Conservation (phyloP, 495 filamentous ascomycete species). For the Hyaloscypha finlandica region DNA sequence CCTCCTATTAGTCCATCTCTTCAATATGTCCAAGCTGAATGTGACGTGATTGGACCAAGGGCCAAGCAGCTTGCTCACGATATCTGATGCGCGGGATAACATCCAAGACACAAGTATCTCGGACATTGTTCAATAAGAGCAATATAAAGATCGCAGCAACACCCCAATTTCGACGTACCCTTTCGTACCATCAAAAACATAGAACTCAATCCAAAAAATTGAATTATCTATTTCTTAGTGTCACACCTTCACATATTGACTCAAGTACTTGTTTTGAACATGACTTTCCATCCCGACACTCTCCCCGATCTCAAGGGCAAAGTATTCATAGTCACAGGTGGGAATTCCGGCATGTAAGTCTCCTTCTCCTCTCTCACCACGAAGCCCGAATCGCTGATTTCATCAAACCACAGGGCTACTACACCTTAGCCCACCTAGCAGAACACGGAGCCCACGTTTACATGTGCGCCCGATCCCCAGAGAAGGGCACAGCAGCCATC, state of each 20-base stretch:
- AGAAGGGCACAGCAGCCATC: slow-evolving; percentile 55
- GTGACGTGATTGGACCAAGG: slow-evolving; percentile 22
- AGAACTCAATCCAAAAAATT: slow-evolving; percentile 31
- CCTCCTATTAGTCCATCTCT: slow-evolving; percentile 33
- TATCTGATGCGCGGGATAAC: slow-evolving; percentile 30
- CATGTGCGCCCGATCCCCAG: slow-evolving; percentile 59
- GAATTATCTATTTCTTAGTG: slow-evolving; percentile 27
- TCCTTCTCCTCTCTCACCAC: slow-evolving; percentile 14
- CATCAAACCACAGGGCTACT: slow-evolving; percentile 52
- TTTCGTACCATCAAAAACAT: slow-evolving; percentile 28
- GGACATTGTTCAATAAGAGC: slow-evolving; percentile 23
- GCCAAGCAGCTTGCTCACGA: slow-evolving; percentile 35
- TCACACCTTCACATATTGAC: slow-evolving; percentile 27
- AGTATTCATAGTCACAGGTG: slow-evolving; percentile 66
- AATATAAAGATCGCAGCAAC: slow-evolving; percentile 37
- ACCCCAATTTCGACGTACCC: slow-evolving; percentile 19
- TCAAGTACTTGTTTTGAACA: slow-evolving; percentile 31
- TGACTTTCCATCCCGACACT: slow-evolving; percentile 46
- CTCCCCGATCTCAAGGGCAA: slow-evolving; percentile 57
- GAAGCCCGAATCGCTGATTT: slow-evolving; percentile 25
- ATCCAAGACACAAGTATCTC: slow-evolving; percentile 26
- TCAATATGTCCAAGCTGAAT: slow-evolving; percentile 23
- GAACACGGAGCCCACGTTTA: slow-evolving; percentile 64
- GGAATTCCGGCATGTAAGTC: slow-evolving; percentile 47
- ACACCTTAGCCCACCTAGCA: slow-evolving; percentile 63